phyloP scores from a whole-genome alignment of 75 land plant species.

The Cupressus sempervirens region DNA sequence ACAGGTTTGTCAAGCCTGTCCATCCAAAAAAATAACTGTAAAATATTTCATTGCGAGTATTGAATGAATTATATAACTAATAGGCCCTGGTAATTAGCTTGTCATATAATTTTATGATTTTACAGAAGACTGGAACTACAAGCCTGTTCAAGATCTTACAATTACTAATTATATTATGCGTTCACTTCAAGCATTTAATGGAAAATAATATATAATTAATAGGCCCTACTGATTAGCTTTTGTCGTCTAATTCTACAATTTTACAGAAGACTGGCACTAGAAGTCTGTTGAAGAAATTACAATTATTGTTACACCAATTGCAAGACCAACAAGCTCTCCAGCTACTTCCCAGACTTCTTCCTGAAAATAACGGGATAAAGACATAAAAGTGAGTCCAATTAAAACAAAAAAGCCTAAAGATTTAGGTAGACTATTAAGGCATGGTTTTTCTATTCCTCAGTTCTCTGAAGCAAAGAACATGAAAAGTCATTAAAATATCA shows the following conservation, averaged over 20 bases:
- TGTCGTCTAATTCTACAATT: neutral
- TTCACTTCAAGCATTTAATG: too few relatives aligned
- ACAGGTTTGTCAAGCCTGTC: conserved; percentile 9
- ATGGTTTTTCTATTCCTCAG: neutral
- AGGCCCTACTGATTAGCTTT: neutral
- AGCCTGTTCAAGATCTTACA: conserved; percentile 28
- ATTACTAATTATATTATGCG: conserved; percentile 16
- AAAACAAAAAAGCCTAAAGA: neutral
- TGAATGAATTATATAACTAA: neutral
- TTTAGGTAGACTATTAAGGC: neutral
- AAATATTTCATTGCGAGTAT: conserved; percentile 5
- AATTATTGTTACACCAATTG: conserved; percentile 68
- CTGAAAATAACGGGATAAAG: conserved; percentile 32
- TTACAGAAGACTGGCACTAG: neutral
- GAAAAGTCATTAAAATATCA: neutral
- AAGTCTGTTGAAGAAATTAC: conserved; percentile 25
- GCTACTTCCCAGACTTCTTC: conserved; percentile 99
- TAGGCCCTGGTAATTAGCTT: neutral
- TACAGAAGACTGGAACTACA: neutral
- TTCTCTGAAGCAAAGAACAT: neutral
- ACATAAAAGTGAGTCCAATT: neutral
- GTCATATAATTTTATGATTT: neutral
- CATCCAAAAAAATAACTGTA: neutral
- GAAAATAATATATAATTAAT: neutral
- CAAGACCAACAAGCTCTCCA: conserved; percentile 86